Conservation (phyloP, 768 basidiomycete species). For the Neoboletus brunneissimus region DNA sequence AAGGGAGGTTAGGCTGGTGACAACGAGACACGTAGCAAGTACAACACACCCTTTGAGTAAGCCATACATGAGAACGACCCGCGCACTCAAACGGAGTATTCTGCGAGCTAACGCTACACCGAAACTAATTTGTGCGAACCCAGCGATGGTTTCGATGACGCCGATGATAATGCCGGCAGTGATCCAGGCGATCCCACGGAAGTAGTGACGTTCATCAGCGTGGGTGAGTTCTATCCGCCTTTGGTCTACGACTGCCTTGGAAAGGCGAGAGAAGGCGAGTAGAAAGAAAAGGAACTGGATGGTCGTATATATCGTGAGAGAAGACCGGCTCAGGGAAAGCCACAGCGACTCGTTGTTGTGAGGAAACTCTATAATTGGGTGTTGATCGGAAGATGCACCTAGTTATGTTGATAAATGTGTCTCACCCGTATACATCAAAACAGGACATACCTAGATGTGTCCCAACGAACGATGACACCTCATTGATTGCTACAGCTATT, state of each 20-base stretch:
- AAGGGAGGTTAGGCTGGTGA: not conserved
- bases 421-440: not conserved
- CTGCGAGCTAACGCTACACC: constrained; percentile 53
- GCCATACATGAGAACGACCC: constrained; percentile 59
- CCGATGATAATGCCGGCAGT: constrained; percentile 59
- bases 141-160: constrained; percentile 60
- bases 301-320: constrained; percentile 55
- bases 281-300: constrained; percentile 60
- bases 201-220: constrained; percentile 44
- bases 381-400: constrained; percentile 8
- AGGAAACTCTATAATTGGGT: constrained; percentile 43
- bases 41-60: constrained; percentile 62
- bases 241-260: constrained; percentile 47
- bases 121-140: constrained; percentile 57
- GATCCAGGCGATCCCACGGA: constrained; percentile 68
- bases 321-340: constrained; percentile 56
- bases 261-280: constrained; percentile 57
- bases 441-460: constrained; percentile 50
- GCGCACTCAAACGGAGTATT: constrained; percentile 51
- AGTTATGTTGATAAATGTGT: not conserved
- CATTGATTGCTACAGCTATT: constrained; percentile 51
- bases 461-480: constrained; percentile 63
- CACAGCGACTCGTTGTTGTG: constrained; percentile 39
- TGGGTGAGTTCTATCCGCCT: constrained; percentile 47
- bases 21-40: not conserved